Conservation (phyloP, 306 rosid species). For the Malus domestica region DNA sequence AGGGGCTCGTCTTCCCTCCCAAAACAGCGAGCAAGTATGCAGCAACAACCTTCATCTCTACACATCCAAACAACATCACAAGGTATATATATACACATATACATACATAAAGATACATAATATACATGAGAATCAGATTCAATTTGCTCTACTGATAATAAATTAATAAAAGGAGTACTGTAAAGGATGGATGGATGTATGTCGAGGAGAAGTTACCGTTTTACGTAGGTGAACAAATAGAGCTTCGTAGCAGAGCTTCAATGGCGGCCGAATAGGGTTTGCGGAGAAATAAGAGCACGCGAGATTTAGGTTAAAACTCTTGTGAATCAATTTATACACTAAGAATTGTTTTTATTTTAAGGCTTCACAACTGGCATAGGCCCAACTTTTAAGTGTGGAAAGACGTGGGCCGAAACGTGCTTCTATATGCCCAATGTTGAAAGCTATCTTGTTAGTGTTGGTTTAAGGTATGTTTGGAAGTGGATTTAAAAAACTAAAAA, state of each 20-base stretch:
- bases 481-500: too few relatives aligned
- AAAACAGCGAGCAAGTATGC: slow-evolving; percentile 69
- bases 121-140: background rate
- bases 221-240: background rate
- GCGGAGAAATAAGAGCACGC: background rate
- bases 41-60: slow-evolving; percentile 70
- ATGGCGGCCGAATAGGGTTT: background rate
- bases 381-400: background rate
- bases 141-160: background rate
- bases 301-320: background rate
- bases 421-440: background rate
- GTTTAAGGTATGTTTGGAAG: too few relatives aligned
- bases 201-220: background rate
- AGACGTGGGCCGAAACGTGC: background rate
- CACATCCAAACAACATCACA: background rate
- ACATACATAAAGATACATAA: background rate
- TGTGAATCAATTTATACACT: background rate
- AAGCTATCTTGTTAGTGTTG: background rate
- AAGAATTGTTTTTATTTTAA: background rate
- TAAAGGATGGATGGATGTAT: background rate
- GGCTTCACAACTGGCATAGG: background rate
- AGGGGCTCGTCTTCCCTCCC: slow-evolving; percentile 60
- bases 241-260: background rate
- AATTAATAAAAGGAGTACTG: background rate
- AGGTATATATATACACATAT: background rate